A percentile compares a stretch with the other conserved stretches of the same genome.
Conservation (phyloP, 306 rosid species). For the Inga laurina region DNA sequence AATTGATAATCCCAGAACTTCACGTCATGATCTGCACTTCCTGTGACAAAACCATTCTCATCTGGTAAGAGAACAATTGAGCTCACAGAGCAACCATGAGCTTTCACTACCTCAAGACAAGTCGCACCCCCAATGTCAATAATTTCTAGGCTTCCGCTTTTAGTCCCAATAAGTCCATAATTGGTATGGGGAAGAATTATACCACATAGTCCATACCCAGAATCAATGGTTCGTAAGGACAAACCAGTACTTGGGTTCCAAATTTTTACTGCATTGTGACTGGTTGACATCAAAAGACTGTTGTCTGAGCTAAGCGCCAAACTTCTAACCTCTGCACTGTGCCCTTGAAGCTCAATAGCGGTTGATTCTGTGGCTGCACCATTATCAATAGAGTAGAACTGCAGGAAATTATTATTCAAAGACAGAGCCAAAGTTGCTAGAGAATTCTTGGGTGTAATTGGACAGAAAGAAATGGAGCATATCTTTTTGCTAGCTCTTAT, state of each 20-base stretch:
- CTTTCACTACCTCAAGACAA: conserved; percentile 74
- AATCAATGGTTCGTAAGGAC: conserved; percentile 90
- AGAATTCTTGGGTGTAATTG: conserved; percentile 66
- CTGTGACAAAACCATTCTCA: conserved; percentile 81
- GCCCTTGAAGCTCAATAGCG: conserved; percentile 85
- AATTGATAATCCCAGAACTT: conserved; percentile 89
- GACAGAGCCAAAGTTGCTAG: conserved; percentile 82
- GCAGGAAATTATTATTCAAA: conserved; percentile 80
- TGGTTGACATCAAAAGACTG: conserved; percentile 85
- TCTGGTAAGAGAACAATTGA: conserved; percentile 73
- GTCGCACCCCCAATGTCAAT: conserved; percentile 85
- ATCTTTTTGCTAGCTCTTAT: conserved; percentile 86
- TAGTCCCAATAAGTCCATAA: conserved; percentile 94
- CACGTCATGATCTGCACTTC: conserved; percentile 89
- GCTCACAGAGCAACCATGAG: conserved; percentile 78
- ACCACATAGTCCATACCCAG: conserved; percentile 88
- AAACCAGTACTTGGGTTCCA: conserved; percentile 96
- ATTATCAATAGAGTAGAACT: conserved; percentile 69
- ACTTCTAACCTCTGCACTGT: conserved; percentile 88
- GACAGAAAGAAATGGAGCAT: conserved; percentile 86
- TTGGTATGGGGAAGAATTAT: conserved; percentile 69
- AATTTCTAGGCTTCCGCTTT: conserved; percentile 77
- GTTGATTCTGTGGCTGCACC: conserved; percentile 51
- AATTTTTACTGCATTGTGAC: conserved; percentile 88
- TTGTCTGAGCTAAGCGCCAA: conserved; percentile 83